Conservation (phyloP, 192 early-diverging fungal species). For the Backusella macrospora region DNA sequence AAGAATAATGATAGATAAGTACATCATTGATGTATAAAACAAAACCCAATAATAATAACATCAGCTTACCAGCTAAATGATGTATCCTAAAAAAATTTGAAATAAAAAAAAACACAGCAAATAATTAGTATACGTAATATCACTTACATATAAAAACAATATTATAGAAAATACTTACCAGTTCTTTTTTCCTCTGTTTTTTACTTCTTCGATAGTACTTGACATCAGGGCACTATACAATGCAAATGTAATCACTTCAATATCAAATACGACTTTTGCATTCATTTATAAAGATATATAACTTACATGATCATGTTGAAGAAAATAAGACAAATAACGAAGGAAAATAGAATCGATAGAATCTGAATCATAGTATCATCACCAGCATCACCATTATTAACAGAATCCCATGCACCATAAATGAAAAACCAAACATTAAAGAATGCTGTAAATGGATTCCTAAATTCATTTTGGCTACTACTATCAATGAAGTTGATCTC, state of each 20-base stretch:
- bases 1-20: too few relatives aligned
- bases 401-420: constrained; percentile 15
- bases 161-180: neutral
- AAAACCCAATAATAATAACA: too few relatives aligned
- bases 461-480: constrained; percentile 2
- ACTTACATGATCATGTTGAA: constrained; percentile 31
- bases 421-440: constrained; percentile 9
- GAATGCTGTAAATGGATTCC: neutral
- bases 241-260: too few relatives aligned
- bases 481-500: neutral
- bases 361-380: constrained; percentile 2
- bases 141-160: neutral
- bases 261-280: too few relatives aligned
- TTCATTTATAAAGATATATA: too few relatives aligned
- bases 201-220: neutral
- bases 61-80: constrained; percentile 23
- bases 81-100: neutral
- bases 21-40: too few relatives aligned
- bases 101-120: neutral
- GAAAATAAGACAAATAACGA: constrained; percentile 13
- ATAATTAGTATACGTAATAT: neutral
- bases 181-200: neutral
- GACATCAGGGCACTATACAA: constrained; percentile 15
- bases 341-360: constrained; percentile 12
- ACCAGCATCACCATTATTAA: constrained; percentile 1